These are phyloP conservation scores for Hypoxylon sp. DNA, from an alignment of 2,329 filamentous ascomycete genomes.

Conservation along the genomic window DNA sequence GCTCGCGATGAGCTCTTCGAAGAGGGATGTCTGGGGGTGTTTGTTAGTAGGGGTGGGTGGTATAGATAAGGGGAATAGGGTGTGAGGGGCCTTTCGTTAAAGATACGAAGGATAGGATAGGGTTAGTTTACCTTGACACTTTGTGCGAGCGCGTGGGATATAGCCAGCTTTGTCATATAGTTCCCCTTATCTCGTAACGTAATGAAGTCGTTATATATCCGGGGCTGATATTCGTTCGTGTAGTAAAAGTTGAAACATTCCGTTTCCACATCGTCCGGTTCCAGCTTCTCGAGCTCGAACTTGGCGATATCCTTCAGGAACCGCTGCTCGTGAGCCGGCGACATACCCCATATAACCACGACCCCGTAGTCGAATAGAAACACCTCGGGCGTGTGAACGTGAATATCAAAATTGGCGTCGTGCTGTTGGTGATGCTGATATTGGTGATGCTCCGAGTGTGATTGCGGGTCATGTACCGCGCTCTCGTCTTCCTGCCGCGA, in stretches of 20 bases:
- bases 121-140: slow-evolving; percentile 79
- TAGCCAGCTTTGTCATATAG: slow-evolving; percentile 98
- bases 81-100: too few species aligned
- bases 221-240: slow-evolving; percentile 94
- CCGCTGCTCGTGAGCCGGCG: slow-evolving; percentile 84
- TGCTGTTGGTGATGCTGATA: slow-evolving; percentile 54
- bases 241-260: slow-evolving; percentile 99
- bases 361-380: slow-evolving; percentile 98
- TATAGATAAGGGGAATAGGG: slow-evolving; percentile 39
- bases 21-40: slow-evolving; percentile 79
- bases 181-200: slow-evolving; percentile 92
- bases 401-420: slow-evolving; percentile 82
- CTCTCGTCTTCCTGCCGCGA: slow-evolving; percentile 48
- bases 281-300: slow-evolving; percentile 92
- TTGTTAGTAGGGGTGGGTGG: neutral
- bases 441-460: slow-evolving; percentile 51
- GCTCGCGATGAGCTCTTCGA: slow-evolving; percentile 93
- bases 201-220: slow-evolving; percentile 99
- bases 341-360: slow-evolving; percentile 99
- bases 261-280: slow-evolving; percentile 86
- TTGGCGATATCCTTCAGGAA: slow-evolving; percentile 95
- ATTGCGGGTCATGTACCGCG: slow-evolving; percentile 51
- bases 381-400: slow-evolving; percentile 91
- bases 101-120: neutral
- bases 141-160: slow-evolving; percentile 94